Evolutionary conservation across 208 protist species (phyloP), one percentile per base, ranked within the genome.

Genomic region (Lotmaria passim): DNA sequence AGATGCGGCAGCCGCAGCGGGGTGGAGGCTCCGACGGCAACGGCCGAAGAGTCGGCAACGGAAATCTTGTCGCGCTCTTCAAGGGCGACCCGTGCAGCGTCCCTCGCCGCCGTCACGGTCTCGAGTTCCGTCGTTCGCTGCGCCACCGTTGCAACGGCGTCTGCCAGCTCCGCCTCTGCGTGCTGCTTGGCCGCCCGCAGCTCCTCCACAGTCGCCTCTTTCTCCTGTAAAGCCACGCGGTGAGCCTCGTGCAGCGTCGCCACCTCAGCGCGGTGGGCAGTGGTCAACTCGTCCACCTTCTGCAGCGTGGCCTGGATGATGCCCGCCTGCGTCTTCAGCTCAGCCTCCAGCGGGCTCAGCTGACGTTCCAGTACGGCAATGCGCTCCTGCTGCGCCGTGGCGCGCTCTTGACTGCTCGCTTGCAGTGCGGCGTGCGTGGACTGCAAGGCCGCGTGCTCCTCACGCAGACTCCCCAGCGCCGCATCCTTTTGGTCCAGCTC

Each of bases 291-390:
- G 53, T 65, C 57, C 14, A 65, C 57, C 56, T 65, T 65, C 19
- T 43, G 67, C 47, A 64, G 33, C 19, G 57, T 65, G 3, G 57
- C 47, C 7, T 30, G 33, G 44, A 73, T 73, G 1, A 52, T 59
- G 15, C 44, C 11, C 26, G 57, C n/a, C 67, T 73, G 67, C 24
- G 47, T 26, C 36, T 65, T 56, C 55, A 73, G 34, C 44, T 72
- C 66, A 23, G 30, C 8, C 51, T 73, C 67, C 36, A 73, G 36
- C 0, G 56, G 57, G 10, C 48, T 19, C 44, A 73, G 17, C 47
- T 65, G 67, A 4, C 44, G 34, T 51, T 73, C 67, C 46, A 73
- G 57, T 46, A 19, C 57, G 7, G 57, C 38, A 31, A 73, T 73
- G 57, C 56, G 67, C 28, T 56, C 38, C 34, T 58, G 55, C 26